Evolutionary conservation across 2,329 filamentous ascomycete species (phyloP).

Genomic region (Microcyclosporella mali): DNA sequence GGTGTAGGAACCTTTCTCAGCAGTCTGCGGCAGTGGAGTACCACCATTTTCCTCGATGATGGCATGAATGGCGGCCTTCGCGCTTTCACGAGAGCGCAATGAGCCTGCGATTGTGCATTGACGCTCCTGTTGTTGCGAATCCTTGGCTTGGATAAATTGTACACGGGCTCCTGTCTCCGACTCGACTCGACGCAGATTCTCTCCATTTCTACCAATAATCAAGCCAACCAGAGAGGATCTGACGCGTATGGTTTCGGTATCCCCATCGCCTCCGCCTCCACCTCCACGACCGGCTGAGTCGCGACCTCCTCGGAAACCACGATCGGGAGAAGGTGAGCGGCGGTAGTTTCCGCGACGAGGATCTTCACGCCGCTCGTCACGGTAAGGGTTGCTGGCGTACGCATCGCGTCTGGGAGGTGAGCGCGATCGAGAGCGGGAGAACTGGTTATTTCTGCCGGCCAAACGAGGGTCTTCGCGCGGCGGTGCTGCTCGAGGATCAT

Average conservation of each 20-base stretch:
- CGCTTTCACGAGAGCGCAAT: constrained; percentile 64
- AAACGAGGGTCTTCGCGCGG: constrained; percentile 41
- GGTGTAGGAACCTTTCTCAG: constrained; percentile 32
- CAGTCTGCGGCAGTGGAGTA: constrained; percentile 30
- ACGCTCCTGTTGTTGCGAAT: constrained; percentile 64
- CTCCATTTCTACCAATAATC: constrained; percentile 84
- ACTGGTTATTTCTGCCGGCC: constrained; percentile 52
- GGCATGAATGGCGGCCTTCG: constrained; percentile 74
- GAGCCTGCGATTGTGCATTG: constrained; percentile 81
- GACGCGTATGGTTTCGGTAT: constrained; percentile 78
- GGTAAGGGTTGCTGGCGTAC: constrained; percentile 63
- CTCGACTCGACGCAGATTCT: constrained; percentile 82
- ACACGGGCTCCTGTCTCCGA: constrained; percentile 75
- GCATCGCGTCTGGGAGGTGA: constrained; percentile 64
- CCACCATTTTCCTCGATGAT: constrained; percentile 83
- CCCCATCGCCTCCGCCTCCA: constrained; percentile 48
- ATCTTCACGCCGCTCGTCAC: constrained; percentile 74
- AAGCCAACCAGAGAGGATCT: constrained; percentile 81
- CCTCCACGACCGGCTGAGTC: constrained; percentile 14
- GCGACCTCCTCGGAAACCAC: constrained; percentile 21
- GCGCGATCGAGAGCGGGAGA: constrained; percentile 62
- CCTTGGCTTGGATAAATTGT: constrained; percentile 75
- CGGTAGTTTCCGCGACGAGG: constrained; percentile 53
- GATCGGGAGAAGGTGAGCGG: constrained; percentile 64
- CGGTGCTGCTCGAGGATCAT: constrained; percentile 25